Conservation (phyloP, 169 alveolate species). For the Eimeria necatrix region DNA sequence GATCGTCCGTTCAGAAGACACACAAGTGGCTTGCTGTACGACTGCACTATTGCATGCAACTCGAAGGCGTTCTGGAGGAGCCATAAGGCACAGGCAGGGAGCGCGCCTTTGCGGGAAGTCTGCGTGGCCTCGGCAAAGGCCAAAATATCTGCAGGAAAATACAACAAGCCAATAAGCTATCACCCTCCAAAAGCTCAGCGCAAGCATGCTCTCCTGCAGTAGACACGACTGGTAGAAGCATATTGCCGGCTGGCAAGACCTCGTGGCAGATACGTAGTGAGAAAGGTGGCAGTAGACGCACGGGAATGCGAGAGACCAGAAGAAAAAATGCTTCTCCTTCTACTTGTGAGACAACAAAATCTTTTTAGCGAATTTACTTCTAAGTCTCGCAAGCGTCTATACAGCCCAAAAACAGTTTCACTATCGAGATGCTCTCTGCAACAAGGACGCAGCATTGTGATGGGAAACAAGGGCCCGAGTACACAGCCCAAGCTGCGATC, state of each 20-base stretch:
- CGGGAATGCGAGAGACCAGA: background rate
- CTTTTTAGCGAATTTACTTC: slow-evolving; percentile 61
- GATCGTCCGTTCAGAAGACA: background rate
- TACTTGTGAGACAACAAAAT: slow-evolving; percentile 7
- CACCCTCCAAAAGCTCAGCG: no score
- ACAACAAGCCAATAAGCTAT: no score
- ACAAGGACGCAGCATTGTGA: background rate
- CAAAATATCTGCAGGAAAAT: background rate
- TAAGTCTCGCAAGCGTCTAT: slow-evolving; percentile 56
- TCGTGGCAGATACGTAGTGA: no score
- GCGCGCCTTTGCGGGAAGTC: background rate
- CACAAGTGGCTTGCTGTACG: slow-evolving; percentile 43
- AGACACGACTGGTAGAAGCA: no score
- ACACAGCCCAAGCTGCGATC: background rate
- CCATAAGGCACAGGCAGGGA: slow-evolving; percentile 23
- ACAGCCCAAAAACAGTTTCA: slow-evolving; percentile 41
- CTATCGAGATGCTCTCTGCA: background rate
- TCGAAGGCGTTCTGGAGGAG: slow-evolving; percentile 13
- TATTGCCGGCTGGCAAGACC: no score
- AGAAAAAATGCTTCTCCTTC: background rate
- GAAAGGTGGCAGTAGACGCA: no score
- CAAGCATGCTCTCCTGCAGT: no score
- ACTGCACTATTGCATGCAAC: background rate
- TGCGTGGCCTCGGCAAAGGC: background rate
- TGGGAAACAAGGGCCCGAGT: background rate